Percentiles rank a stretch among this genome's conserved stretches.
Conservation (phyloP, 73 alveolate genomes). For the Tetrahymena thermophila region DNA sequence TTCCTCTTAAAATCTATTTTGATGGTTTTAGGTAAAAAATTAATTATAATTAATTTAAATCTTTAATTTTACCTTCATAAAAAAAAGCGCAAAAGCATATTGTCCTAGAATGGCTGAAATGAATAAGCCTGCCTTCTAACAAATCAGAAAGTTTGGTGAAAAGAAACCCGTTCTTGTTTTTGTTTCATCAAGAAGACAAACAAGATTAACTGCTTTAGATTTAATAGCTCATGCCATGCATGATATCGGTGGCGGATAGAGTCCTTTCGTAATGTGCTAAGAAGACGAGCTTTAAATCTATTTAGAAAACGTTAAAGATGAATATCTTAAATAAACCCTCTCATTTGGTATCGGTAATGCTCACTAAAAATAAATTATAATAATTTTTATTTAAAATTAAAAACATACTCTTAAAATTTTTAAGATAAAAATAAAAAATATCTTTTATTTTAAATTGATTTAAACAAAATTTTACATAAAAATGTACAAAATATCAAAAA, state of each 20-base stretch:
- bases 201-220: slow-evolving; percentile 98
- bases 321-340: slow-evolving; percentile 72
- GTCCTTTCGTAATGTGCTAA: slow-evolving; percentile 52
- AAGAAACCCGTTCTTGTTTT: slow-evolving; percentile 89
- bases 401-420: too few species aligned
- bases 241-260: slow-evolving; percentile 38
- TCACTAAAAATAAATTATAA: too few species aligned
- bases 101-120: slow-evolving; percentile 99
- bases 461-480: too few species aligned
- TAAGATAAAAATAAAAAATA: too few species aligned
- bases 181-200: slow-evolving; percentile 95
- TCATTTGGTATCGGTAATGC: slow-evolving; percentile 65
- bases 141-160: slow-evolving; percentile 88
- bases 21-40: slow-evolving; percentile 78
- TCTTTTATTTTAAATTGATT: too few species aligned
- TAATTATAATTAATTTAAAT: not conserved
- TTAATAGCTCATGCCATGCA: slow-evolving; percentile 76
- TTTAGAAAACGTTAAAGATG: slow-evolving; percentile 71
- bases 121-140: slow-evolving; percentile 98
- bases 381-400: too few species aligned
- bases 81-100: slow-evolving; percentile 79
- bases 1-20: slow-evolving; percentile 97
- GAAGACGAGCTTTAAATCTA: slow-evolving; percentile 49
- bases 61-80: not conserved
- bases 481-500: too few species aligned